A percentile compares a stretch with the other conserved stretches of the same genome.
phyloP scores from a whole-genome alignment of 257 asterid species.

The Solanum neorickii region DNA sequence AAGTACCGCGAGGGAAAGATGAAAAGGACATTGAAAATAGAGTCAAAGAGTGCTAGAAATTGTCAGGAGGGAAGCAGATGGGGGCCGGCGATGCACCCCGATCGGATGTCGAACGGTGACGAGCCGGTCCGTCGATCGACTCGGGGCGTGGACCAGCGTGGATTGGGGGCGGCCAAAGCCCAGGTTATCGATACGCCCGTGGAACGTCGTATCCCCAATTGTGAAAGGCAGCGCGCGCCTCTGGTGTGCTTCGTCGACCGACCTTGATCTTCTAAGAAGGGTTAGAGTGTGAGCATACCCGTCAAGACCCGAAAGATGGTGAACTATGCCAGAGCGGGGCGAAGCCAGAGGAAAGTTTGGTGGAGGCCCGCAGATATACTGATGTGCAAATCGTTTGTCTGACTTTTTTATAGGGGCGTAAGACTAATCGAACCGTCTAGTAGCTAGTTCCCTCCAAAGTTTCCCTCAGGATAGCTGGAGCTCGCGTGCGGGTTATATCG shows the following conservation, averaged over 20 bases:
- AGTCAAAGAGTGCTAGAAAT: background rate
- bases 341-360: slow-evolving; percentile 50
- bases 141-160: no score
- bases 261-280: background rate
- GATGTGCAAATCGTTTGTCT: slow-evolving; percentile 39
- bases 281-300: background rate
- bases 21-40: no score
- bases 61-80: background rate
- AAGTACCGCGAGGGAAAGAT: no score
- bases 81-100: background rate
- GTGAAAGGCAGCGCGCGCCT: no score
- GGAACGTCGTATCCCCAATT: no score
- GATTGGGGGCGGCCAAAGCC: no score
- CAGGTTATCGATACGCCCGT: no score
- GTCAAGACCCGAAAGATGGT: background rate
- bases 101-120: background rate
- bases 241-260: no score
- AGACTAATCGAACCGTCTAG: slow-evolving; percentile 1
- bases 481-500: no score
- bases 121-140: no score
- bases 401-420: slow-evolving; percentile 46
- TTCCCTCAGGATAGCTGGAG: no score
- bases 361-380: slow-evolving; percentile 53
- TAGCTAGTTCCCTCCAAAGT: background rate
- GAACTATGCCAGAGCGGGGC: slow-evolving; percentile 44